Percentiles rank a stretch among this genome's conserved stretches.
phyloP scores from a whole-genome alignment of 148 eudicot genomes.

The Polygonum maritimum region DNA sequence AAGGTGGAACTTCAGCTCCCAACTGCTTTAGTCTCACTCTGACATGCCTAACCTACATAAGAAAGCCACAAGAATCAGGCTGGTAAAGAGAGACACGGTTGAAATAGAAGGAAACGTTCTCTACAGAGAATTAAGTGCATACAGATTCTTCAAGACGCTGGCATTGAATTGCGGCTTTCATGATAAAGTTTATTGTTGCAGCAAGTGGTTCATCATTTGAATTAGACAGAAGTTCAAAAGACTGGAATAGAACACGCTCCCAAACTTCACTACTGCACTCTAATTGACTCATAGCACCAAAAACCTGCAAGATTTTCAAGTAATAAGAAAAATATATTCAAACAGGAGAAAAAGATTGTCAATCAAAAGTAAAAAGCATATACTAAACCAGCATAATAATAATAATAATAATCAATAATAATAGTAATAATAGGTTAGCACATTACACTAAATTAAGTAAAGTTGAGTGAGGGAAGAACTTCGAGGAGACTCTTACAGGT shows the following conservation, averaged over 20 bases:
- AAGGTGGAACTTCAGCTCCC: constrained; percentile 77
- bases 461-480: neutral
- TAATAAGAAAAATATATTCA: neutral
- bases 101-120: neutral
- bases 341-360: neutral
- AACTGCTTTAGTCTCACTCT: constrained; percentile 74
- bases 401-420: too few species aligned
- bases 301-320: constrained; percentile 37
- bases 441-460: neutral
- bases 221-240: constrained; percentile 59
- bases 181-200: constrained; percentile 72
- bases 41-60: constrained; percentile 71
- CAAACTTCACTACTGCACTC: constrained; percentile 92
- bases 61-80: constrained; percentile 9
- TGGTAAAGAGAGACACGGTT: neutral
- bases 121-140: constrained; percentile 20
- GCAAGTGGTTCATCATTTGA: constrained; percentile 81
- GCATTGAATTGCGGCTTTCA: constrained; percentile 89
- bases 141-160: constrained; percentile 95
- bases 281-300: constrained; percentile 88
- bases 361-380: neutral
- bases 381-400: neutral
- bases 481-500: constrained; percentile 48
- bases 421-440: neutral
- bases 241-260: constrained; percentile 72